Evolutionary conservation across 495 filamentous ascomycete species (phyloP), one percentile per base, ranked within the genome.

Genomic region (Rhizodiscina lignyota): DNA sequence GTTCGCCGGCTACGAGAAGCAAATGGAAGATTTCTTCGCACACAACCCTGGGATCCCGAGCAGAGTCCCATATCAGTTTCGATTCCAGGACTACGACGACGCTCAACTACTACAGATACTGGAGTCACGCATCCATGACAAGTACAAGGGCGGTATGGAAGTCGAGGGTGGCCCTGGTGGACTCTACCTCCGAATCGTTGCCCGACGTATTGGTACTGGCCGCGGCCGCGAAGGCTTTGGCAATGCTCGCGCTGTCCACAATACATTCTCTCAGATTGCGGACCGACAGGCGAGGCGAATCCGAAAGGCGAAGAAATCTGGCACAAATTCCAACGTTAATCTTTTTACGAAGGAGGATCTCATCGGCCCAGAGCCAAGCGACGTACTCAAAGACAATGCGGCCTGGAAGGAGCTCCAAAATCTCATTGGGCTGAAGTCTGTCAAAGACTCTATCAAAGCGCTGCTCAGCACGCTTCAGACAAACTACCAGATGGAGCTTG

Each of bases 21-120:
- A 77, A 37, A 91, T 91, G 81, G 79, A 87, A 49, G 62, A 60
- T 6, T 83, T 91, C 54, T 83, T 81, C 35, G 67, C 64, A 0
- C 79, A 86, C 41, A 87, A 86, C 37, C 77, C 74, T 1, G 80
- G 83, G 1, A 52, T 89, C 5, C 58, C 68, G 0, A 83, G 79
- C 42, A 73, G 82, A 0, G 68, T 89, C 37, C 83, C 81, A 0
- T 55, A 72, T 26, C 50, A 61, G 13, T 45, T 87, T 17, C 58
- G 66, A 17, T 87, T 87, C 41, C 49, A 66, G 0, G 83, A 87
- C 40, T 86, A 83, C 42, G 52, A 62, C 0, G 76, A 86, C 26
- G 46, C 49, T 0, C 78, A 89, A 45, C 60, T 91, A 1, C 59
- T 64, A 27, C 32, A 34, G 2, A 78, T 83, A 17, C 39, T 81